Base-by-base conservation (phyloP, 257 asterid species). In the Gardenia jasminoides region DNA sequence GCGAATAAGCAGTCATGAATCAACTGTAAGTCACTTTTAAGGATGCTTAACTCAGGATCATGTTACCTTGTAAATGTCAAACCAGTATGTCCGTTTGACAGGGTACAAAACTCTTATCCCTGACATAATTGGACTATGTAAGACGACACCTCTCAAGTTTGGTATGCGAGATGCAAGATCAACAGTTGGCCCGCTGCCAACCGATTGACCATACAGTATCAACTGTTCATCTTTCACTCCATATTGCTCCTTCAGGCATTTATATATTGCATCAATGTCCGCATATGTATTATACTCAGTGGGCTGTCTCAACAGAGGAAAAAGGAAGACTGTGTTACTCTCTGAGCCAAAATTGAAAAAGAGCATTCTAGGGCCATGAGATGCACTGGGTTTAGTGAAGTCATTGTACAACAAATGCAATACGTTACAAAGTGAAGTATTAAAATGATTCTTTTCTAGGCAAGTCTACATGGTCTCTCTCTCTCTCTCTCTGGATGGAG, bases 41-140 rank as follows among this genome's bases (percentile, higher is more conserved):
- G 39, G n/a, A 36, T 62, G 79, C 70, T 71, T 52, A 36, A 75
- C 43, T 44, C 48, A 75, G 77, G 71, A 72, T 39, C 66, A 46
- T 19, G 62, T 78, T 83, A 96, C 99, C 99, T 94, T 92, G 92
- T 92, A 96, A 65, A 96, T 94, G 85, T 96, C 99, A 83, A 96
- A 94, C 98, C 97, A 96, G 82, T 87, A 96, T 52, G 99, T 92
- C 77, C 97, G 85, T 84, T 91, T 96, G 41, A 89, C 97, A 76
- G 98, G 98, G 94, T 96, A 94, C 83, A 96, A 84, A 67, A 96
- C 99, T 88, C 99, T 89, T 80, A 96, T 80, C 79, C 99, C 99
- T 41, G 99, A 94, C 86, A 96, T 87, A 81, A 94, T 92, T 43
- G 99, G 98, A 86, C 99, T 94, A 76, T 96, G 99, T 75, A 96